phyloP scores from a whole-genome alignment of 176 grass and related monocot genomes.

The Triticum aestivum region IWGSC_CS_RefSeq_v2.1 NC_057809.1:616887581-616888080 shows the following conservation, averaged over 20 bases:
- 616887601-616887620: no score
- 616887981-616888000: slow-evolving; percentile 1
- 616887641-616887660: no score
- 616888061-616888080: no score
- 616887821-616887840: accelerated
- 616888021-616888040: no score
- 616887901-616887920: not conserved
- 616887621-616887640: no score
- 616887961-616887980: slow-evolving; percentile 32
- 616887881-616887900: not conserved
- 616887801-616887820: not conserved
- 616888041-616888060: no score
- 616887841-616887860: not conserved
- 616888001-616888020: not conserved
- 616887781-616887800: not conserved
- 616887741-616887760: not conserved
- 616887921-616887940: not conserved
- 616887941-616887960: not conserved
- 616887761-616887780: not conserved
- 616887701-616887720: not conserved
- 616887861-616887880: not conserved
- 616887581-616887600: no score
- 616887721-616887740: not conserved
- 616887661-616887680: no score
- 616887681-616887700: not conserved